A percentile compares a stretch with the other conserved stretches of the same genome.
These are phyloP conservation scores for Fusarium secorum DNA, from an alignment of 2,329 filamentous ascomycete species.

Conservation along the genomic window DNA sequence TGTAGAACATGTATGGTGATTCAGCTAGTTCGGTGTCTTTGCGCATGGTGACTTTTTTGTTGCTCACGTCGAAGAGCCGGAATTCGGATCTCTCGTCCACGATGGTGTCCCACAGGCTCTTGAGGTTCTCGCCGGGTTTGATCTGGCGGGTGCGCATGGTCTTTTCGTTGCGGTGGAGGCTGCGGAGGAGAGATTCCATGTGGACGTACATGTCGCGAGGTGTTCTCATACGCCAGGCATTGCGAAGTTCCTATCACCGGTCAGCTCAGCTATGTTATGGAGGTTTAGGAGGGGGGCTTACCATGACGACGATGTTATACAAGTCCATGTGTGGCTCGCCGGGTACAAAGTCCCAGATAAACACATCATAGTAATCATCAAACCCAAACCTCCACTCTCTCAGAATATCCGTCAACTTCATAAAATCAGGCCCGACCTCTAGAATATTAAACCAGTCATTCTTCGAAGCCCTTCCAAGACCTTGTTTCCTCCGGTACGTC, in stretches of 20 bases:
- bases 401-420: slow-evolving; percentile 35
- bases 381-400: slow-evolving; percentile 42
- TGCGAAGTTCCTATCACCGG: slow-evolving; percentile 21
- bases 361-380: slow-evolving; percentile 43
- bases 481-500: slow-evolving; percentile 40
- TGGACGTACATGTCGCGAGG: slow-evolving; percentile 37
- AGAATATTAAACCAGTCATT: slow-evolving; percentile 39
- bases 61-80: slow-evolving; percentile 15
- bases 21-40: not conserved
- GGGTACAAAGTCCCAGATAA: slow-evolving; percentile 42
- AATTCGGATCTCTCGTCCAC: slow-evolving; percentile 27
- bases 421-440: slow-evolving; percentile 38
- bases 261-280: not conserved
- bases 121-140: slow-evolving; percentile 33
- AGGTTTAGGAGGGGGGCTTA: not conserved
- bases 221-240: slow-evolving; percentile 37
- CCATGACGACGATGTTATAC: slow-evolving; percentile 34
- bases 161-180: slow-evolving; percentile 32
- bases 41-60: not conserved
- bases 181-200: slow-evolving; percentile 34
- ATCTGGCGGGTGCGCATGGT: slow-evolving; percentile 40
- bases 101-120: slow-evolving; percentile 39
- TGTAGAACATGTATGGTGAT: slow-evolving; percentile 40
- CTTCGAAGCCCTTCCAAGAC: slow-evolving; percentile 40
- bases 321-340: slow-evolving; percentile 10